Percentiles rank a stretch among this genome's conserved stretches.
These are phyloP conservation scores for Exophiala sp. DNA, from an alignment of 2,329 filamentous ascomycete genomes.

Conservation along the genomic window DNA sequence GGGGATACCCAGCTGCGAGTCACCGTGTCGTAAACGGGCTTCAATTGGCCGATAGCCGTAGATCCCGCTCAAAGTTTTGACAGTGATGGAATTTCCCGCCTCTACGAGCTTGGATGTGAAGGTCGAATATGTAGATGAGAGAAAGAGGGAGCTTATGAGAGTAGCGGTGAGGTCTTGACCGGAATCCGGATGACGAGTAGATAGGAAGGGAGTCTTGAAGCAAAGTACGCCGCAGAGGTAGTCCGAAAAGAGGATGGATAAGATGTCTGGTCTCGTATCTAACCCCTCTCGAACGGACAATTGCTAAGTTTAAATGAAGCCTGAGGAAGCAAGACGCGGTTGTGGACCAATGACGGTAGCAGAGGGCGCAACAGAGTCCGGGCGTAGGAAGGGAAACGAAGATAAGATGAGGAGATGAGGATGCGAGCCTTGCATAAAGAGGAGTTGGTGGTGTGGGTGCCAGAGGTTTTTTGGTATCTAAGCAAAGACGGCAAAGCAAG, in stretches of 20 bases:
- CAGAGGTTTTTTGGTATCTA: not conserved
- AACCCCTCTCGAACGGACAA: conserved; percentile 1
- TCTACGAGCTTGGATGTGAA: not conserved
- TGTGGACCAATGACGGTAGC: conserved; percentile 6
- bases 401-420: not conserved
- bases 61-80: not conserved
- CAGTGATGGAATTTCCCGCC: not conserved
- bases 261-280: conserved; percentile 6
- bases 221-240: conserved; percentile 1
- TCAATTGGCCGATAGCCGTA: not conserved
- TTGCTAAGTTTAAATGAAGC: conserved; percentile 3
- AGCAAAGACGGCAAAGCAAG: too few species aligned
- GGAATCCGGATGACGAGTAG: not conserved
- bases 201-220: conserved; percentile 1
- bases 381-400: not conserved
- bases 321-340: not conserved
- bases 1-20: not conserved
- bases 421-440: conserved; percentile 3
- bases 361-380: conserved; percentile 6
- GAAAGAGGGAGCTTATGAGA: not conserved
- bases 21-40: not conserved
- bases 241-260: not conserved
- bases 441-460: conserved; percentile 1
- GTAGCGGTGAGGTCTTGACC: not conserved
- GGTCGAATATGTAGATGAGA: not conserved